These are phyloP conservation scores for Sabuloglossum arenarium DNA, from an alignment of 495 filamentous ascomycete genomes.

Conservation along the genomic window DNA sequence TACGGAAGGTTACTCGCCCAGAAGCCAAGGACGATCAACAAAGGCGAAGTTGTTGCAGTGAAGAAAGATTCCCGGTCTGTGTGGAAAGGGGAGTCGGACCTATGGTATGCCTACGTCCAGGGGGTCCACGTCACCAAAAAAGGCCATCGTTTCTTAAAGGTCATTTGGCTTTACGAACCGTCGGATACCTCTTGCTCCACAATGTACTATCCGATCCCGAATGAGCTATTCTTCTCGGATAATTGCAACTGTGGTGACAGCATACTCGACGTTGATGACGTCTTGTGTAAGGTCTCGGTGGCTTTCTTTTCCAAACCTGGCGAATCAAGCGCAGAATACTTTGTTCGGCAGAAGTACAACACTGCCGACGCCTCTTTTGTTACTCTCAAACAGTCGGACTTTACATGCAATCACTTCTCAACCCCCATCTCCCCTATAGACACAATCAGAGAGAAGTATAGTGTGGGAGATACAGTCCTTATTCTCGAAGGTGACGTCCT, in stretches of 20 bases:
- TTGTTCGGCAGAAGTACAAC: constrained; percentile 46
- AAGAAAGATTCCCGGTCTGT: constrained; percentile 16
- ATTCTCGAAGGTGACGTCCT: constrained; percentile 14
- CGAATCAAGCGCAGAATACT: constrained; percentile 25
- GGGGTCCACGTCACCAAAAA: constrained; percentile 18
- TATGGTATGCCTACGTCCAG: constrained; percentile 51
- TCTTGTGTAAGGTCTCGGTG: constrained; percentile 30
- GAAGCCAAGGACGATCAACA: constrained; percentile 12
- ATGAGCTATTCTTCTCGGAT: constrained; percentile 58
- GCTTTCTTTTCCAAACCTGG: constrained; percentile 29
- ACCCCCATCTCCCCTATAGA: constrained; percentile 10
- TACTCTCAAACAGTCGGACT: constrained; percentile 26
- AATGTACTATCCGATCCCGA: constrained; percentile 40
- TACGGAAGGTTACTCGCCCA: neutral
- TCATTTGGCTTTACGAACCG: constrained; percentile 52
- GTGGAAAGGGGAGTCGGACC: constrained; percentile 29
- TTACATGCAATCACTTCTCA: constrained; percentile 22
- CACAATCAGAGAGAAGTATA: constrained; percentile 13
- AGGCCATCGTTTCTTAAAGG: constrained; percentile 26
- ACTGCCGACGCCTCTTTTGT: constrained; percentile 29
- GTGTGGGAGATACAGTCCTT: constrained; percentile 35
- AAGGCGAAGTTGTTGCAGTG: constrained; percentile 31
- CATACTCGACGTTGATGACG: constrained; percentile 26
- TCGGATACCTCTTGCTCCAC: constrained; percentile 41
- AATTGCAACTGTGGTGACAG: constrained; percentile 43